Base-by-base conservation (phyloP, 768 basidiomycete genomes). In the Cubamyces sp. region DNA sequence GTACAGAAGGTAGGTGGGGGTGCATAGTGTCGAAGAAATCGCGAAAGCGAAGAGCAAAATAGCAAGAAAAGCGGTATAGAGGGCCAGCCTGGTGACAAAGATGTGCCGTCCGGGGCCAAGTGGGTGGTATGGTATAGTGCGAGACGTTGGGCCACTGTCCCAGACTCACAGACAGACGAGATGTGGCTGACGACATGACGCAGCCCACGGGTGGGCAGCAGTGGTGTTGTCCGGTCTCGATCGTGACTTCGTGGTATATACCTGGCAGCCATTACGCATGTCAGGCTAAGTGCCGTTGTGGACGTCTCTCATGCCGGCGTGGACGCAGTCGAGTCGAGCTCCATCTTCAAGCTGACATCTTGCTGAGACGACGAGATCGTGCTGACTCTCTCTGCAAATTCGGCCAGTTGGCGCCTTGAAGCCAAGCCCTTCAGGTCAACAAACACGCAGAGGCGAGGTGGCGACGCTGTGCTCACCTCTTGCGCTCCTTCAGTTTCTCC, bases 311-410 rank as follows among this genome's bases (percentile, higher is more conserved):
- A 73, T 5, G 73, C 65, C 2, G 89, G 89, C 3, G 89, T 91
- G 3, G 89, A 90, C 26, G 89, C 89, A 60, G 84, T 86, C 15
- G 89, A 91, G 69, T 91, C 89, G 41, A 91, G 73, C 66, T 90
- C 89, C 82, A 89, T 88, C 63, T 78, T 80, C 34, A 34, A 34
- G 34, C 34, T 34, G 5, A 68, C 47, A 19, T 59, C 61, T 4
- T 49, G 52, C 37, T 46, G 19, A 25, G 64, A 50, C 7, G 72
- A 65, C 8, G 75, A 72, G 30, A 80, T 74, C 15, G 68, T 69
- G 21, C 81, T 68, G 19, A 77, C 76, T 56, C 74, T 76, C 15
- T 77, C 72, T 4, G 84, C 73, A 64, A 91, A 89, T 15, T 79
- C 76, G 0, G 70, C 74, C 1, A 90, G 76, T 65, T 87, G 84